These are phyloP conservation scores for Neurospora africana DNA, from an alignment of 495 filamentous ascomycete genomes.

Conservation along the genomic window DNA sequence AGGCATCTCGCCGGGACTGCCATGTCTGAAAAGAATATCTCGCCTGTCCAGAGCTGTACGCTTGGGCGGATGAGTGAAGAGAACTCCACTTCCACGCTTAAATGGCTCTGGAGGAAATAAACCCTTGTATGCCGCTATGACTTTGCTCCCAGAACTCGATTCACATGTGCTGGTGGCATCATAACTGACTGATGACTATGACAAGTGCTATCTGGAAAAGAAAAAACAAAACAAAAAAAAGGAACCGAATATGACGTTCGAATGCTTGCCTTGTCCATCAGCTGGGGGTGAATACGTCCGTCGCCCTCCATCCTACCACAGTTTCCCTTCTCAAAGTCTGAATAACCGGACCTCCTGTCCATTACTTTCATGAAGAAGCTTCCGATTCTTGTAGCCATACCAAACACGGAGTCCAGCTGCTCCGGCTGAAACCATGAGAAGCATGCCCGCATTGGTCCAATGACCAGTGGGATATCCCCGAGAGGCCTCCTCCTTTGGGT, in stretches of 20 bases:
- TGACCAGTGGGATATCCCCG: constrained; percentile 59
- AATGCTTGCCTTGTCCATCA: background rate
- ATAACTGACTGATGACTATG: background rate
- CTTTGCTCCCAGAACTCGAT: background rate
- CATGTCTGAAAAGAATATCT: background rate
- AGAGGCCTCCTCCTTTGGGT: constrained; percentile 49
- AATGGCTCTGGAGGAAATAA: background rate
- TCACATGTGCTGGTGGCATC: background rate
- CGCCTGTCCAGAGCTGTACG: background rate
- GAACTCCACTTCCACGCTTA: background rate
- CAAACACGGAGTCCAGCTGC: constrained; percentile 27
- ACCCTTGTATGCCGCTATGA: background rate
- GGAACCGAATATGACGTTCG: background rate
- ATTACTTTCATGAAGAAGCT: constrained; percentile 15
- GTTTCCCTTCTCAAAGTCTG: constrained; percentile 6
- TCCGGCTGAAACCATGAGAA: constrained; percentile 33
- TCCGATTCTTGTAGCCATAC: constrained; percentile 31
- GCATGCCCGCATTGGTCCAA: constrained; percentile 37
- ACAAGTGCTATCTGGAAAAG: background rate
- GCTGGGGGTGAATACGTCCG: background rate
- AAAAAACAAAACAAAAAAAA: background rate
- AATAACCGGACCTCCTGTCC: constrained; percentile 17
- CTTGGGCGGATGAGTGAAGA: background rate
- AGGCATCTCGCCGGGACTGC: background rate
- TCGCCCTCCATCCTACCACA: background rate